Percentiles rank a stretch among this genome's conserved stretches.
Evolutionary conservation across 768 basidiomycete species (phyloP).

Genomic region (Leccinum truebloodii): DNA sequence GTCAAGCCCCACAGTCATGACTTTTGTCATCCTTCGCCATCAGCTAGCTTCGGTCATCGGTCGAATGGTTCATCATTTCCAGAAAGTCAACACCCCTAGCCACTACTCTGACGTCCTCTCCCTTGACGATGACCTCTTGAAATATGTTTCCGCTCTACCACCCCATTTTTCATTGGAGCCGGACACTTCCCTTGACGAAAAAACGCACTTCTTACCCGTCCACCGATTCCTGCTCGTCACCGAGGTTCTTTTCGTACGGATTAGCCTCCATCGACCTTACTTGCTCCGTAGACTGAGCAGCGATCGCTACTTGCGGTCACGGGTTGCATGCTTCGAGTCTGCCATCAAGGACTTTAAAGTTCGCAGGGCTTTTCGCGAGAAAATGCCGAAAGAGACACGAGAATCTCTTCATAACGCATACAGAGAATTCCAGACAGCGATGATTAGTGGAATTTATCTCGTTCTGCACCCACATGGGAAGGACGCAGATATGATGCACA

Average conservation of each 20-base stretch:
- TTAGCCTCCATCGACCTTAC: slow-evolving; percentile 86
- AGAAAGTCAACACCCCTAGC: slow-evolving; percentile 73
- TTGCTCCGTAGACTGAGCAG: slow-evolving; percentile 72
- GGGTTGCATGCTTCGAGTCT: slow-evolving; percentile 87
- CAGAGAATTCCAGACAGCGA: slow-evolving; percentile 84
- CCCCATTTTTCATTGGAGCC: slow-evolving; percentile 76
- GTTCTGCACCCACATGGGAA: slow-evolving; percentile 75
- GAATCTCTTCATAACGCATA: slow-evolving; percentile 80
- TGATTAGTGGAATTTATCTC: slow-evolving; percentile 88
- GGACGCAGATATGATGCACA: slow-evolving; percentile 71
- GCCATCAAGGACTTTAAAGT: slow-evolving; percentile 86
- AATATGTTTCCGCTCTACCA: slow-evolving; percentile 74
- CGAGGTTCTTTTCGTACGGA: slow-evolving; percentile 84
- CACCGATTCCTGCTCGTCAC: slow-evolving; percentile 90
- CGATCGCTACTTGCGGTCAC: slow-evolving; percentile 79
- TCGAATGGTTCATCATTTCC: slow-evolving; percentile 90
- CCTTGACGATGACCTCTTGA: slow-evolving; percentile 81
- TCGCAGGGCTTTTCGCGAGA: slow-evolving; percentile 65
- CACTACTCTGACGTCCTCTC: slow-evolving; percentile 82
- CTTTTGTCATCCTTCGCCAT: slow-evolving; percentile 86
- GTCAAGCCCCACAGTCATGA: slow-evolving; percentile 85
- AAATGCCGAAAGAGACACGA: slow-evolving; percentile 60
- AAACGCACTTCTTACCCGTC: slow-evolving; percentile 64
- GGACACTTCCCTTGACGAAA: slow-evolving; percentile 74
- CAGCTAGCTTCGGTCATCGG: slow-evolving; percentile 83